Base-by-base conservation (phyloP, 805 yeast species). In the Tetrapisispora phaffii region DNA sequence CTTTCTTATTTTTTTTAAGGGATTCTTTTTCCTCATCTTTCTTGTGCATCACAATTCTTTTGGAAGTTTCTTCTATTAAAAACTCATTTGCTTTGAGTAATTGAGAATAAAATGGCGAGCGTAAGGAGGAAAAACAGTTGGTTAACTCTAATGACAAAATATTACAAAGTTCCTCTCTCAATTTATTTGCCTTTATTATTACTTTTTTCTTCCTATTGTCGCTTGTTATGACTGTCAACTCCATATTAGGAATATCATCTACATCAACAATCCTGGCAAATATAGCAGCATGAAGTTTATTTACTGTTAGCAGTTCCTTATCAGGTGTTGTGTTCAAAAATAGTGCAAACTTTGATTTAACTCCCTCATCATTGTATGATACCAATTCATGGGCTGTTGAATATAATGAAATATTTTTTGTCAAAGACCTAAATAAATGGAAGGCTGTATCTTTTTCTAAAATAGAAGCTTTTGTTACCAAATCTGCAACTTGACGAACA, bases 371-470 rank as follows among this genome's bases (percentile, higher is more conserved):
- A 6, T 56, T 58, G 55, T 82, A 85, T 1, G 72, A 66, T 0
- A 63, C 53, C 2, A 65, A 52, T 52, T 80, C 85, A 57, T 85
- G 94, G 0, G 93, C 93, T 3, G 88, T 77, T 12, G 79, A 78
- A 58, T 75, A 84, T 0, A 81, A 55, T 31, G 71, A 56, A 47
- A 69, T 46, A 32, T 69, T 70, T 44, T 62, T 62, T 23, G 62
- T 60, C 10, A 55, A 50, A 4, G 76, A 67, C 51, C 74, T 77
- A 70, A 90, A 90, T 28, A 90, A 66, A 66, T 89, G 96, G 65
- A 89, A 87, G 3, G 96, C 89, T 40, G 87, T 83, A 1, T 80
- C 75, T 57, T 90, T 89, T 57, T 79, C 78, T 45, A 88, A 66
- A 31, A 90, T 77, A 52, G 77, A 81, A 0, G 95, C 85, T 60